phyloP scores from a whole-genome alignment of 306 rosid genomes.

The Cyamopsis tetragonoloba region DNA sequence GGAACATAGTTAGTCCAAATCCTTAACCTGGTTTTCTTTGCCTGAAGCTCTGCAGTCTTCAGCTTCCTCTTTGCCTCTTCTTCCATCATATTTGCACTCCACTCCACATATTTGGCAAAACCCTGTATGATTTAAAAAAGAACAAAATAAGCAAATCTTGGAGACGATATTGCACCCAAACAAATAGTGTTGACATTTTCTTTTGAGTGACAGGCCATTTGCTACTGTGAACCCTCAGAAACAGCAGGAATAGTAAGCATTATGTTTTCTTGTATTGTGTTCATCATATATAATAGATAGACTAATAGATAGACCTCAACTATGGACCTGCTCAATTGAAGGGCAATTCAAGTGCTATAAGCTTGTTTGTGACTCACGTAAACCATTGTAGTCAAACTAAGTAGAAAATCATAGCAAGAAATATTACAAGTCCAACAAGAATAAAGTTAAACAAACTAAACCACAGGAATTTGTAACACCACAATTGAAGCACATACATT shows the following conservation, averaged over 20 bases:
- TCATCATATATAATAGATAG: not conserved
- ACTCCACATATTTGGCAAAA: slow-evolving; percentile 73
- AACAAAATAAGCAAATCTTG: not conserved
- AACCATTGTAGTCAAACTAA: not conserved
- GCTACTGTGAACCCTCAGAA: no score
- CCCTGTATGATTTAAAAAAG: slow-evolving; percentile 40
- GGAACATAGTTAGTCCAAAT: slow-evolving; percentile 79
- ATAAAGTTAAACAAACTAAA: not conserved
- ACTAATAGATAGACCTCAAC: not conserved
- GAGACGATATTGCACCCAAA: not conserved
- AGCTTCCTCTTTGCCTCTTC: slow-evolving; percentile 67
- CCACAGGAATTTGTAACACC: not conserved
- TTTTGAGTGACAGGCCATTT: not conserved
- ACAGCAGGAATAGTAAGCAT: not conserved
- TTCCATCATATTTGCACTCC: slow-evolving; percentile 92
- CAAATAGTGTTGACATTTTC: not conserved
- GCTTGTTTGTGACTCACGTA: not conserved
- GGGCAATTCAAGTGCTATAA: not conserved
- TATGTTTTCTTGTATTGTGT: not conserved
- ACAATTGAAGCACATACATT: slow-evolving; percentile 40
- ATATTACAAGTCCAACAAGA: not conserved
- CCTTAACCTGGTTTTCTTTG: slow-evolving; percentile 65
- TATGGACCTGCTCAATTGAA: not conserved
- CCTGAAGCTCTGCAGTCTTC: slow-evolving; percentile 72
- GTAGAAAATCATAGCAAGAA: not conserved